A percentile compares a stretch with the other conserved stretches of the same genome.
Evolutionary conservation across 2,329 filamentous ascomycete species (phyloP).

Genomic region (Sporothrix pseudoabietina): DNA sequence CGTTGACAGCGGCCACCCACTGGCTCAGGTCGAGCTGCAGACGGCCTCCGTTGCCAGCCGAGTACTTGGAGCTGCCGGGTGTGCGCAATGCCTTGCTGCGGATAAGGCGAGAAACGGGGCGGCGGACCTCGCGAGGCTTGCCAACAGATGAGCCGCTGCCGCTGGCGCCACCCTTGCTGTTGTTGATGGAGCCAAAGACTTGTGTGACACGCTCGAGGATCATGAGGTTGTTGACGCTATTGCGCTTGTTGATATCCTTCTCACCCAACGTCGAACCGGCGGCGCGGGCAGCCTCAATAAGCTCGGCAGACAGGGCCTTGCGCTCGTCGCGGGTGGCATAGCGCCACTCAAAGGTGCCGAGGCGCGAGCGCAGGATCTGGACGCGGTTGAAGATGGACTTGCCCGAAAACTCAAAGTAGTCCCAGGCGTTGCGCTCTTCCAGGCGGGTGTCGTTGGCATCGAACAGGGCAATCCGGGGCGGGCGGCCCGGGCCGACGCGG

Average conservation of each 20-base stretch:
- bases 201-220: slow-evolving; percentile 53
- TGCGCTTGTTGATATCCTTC: slow-evolving; percentile 37
- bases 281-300: background rate
- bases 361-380: slow-evolving; percentile 50
- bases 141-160: slow-evolving; percentile 28
- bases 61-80: slow-evolving; percentile 43
- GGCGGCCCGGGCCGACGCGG: slow-evolving; percentile 57
- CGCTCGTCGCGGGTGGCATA: slow-evolving; percentile 55
- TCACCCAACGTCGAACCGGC: slow-evolving; percentile 35
- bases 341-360: slow-evolving; percentile 58
- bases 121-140: slow-evolving; percentile 40
- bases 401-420: slow-evolving; percentile 39
- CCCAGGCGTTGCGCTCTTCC: slow-evolving; percentile 37
- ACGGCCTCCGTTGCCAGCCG: slow-evolving; percentile 55
- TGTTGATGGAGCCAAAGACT: slow-evolving; percentile 12
- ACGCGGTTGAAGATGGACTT: slow-evolving; percentile 52
- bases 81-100: slow-evolving; percentile 47
- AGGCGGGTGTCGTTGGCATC: background rate
- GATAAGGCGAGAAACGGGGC: slow-evolving; percentile 48
- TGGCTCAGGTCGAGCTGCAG: slow-evolving; percentile 46
- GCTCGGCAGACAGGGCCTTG: slow-evolving; percentile 39
- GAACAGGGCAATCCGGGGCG: slow-evolving; percentile 51
- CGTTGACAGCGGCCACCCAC: slow-evolving; percentile 38
- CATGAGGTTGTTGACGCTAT: slow-evolving; percentile 47
- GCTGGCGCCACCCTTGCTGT: slow-evolving; percentile 25